Evolutionary conservation across 1,284 basidiomycete genomes (phyloP), one percentile per base, ranked within the genome.

Genomic region (Apiotrichum sp.): DNA sequence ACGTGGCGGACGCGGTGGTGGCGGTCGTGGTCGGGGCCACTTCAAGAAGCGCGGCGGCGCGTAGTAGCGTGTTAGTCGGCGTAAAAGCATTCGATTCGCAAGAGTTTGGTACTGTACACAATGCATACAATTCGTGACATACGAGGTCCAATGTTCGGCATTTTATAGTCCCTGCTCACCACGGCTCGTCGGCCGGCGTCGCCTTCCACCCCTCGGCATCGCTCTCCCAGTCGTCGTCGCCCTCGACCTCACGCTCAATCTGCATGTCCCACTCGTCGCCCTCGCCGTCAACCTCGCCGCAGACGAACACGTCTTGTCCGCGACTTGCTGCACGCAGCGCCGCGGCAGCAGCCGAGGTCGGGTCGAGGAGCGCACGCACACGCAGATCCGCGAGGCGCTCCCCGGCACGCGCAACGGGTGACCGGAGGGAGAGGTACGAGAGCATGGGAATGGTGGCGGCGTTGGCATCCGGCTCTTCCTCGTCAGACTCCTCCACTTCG

Each of bases 301-400:
- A 44, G 2, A 62, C 61, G 32, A 48, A 60, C 31, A 71, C 63
- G 13, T 74, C 70, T 51, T 74, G 72, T 9, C 72, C 72, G 36
- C 59, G 50, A 34, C 59, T 52, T 8, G 62, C 14, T 0, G 71
- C 70, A 13, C 61, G 58, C 38, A 74, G 55, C 10, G 52, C 50
- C 3, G 56, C 50, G 1, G 68, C 69, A 14, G 63, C 65, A 3
- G 49, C 46, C 0, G 47, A 50, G 4, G 47, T 56, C 0, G 70
- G 67, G 53, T 71, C 65, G 52, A 74, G 71, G 5, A 74, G 63
- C 1, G 71, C 70, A 53, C 66, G 65, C 7, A 67, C 65, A 14
- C 67, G 64, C 11, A 74, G 57, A n/a, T 65, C 63, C 6, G 65
- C 63, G 14, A 68, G 45, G 16, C 55, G 55, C 44, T 62, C 56